A percentile compares a stretch with the other conserved stretches of the same genome.
These are phyloP conservation scores for Sugiyamaella castrensis DNA, from an alignment of 1,139 yeast genomes.

Conservation along the genomic window DNA sequence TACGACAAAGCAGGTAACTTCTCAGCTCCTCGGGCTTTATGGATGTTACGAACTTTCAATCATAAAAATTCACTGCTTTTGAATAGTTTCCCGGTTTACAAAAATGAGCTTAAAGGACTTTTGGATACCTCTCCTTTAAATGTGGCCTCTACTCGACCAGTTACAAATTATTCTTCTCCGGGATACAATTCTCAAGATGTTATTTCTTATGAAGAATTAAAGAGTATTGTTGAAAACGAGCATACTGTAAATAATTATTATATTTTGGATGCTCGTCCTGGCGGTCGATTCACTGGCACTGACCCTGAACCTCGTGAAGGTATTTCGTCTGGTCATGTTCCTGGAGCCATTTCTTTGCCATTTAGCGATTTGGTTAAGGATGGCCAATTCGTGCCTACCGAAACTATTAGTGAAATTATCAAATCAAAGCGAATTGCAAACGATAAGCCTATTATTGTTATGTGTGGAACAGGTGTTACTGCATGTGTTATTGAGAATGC, in stretches of 20 bases:
- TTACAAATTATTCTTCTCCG: conserved; percentile 41
- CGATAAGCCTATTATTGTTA: conserved; percentile 66
- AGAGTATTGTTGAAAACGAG: conserved; percentile 51
- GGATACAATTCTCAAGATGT: conserved; percentile 49
- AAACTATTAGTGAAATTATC: conserved; percentile 49
- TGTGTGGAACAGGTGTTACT: conserved; percentile 96
- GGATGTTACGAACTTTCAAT: conserved; percentile 80
- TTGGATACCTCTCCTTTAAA: conserved; percentile 37
- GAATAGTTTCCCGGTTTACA: conserved; percentile 63
- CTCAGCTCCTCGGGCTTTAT: conserved; percentile 85
- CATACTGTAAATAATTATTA: conserved; percentile 40
- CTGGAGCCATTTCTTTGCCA: conserved; percentile 77
- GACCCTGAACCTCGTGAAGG: conserved; percentile 90
- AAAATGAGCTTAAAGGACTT: conserved; percentile 37
- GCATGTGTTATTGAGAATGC: conserved; percentile 81
- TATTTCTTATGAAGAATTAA: conserved; percentile 61
- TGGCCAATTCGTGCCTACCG: conserved; percentile 47
- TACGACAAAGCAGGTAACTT: conserved; percentile 84
- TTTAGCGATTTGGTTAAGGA: conserved; percentile 53
- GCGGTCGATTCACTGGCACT: conserved; percentile 68
- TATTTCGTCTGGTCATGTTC: conserved; percentile 83
- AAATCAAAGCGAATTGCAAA: conserved; percentile 39
- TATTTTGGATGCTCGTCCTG: conserved; percentile 78
- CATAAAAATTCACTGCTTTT: conserved; percentile 65
- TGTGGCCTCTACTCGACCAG: conserved; percentile 20